Evolutionary conservation across 768 basidiomycete species (phyloP).

Genomic region (Hebeloma cylindrosporum): DNA sequence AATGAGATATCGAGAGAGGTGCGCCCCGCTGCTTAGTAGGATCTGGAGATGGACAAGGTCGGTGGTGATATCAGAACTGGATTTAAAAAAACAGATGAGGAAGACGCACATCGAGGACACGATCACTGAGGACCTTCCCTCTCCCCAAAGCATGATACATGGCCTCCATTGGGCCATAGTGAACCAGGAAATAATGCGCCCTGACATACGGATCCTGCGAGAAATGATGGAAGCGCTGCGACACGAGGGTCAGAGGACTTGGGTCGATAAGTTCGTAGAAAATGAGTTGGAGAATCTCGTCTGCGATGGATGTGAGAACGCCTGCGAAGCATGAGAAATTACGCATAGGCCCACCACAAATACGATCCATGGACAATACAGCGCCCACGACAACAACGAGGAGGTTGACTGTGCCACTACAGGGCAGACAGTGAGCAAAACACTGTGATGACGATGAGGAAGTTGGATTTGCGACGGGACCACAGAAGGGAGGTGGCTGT

Average conservation of each 20-base stretch:
- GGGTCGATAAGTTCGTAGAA: conserved; percentile 74
- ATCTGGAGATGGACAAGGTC: conserved; percentile 47
- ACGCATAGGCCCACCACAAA: conserved; percentile 54
- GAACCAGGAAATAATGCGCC: conserved; percentile 74
- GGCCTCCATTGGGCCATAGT: conserved; percentile 69
- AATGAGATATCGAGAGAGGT: conserved; percentile 75
- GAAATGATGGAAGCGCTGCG: conserved; percentile 59
- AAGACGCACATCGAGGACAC: conserved; percentile 67
- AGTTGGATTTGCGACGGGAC: conserved; percentile 9
- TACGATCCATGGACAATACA: conserved; percentile 51
- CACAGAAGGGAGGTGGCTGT: conserved; percentile 11
- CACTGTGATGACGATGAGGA: conserved; percentile 11
- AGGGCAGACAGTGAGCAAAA: no score
- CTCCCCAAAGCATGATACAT: conserved; percentile 75
- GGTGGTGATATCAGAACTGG: conserved; percentile 23
- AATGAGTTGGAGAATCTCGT: conserved; percentile 71
- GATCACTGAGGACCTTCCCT: conserved; percentile 61
- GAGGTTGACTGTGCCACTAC: no score
- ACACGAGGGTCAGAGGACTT: conserved; percentile 53
- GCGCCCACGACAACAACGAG: conserved; percentile 13
- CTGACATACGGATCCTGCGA: conserved; percentile 74
- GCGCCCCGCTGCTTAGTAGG: conserved; percentile 72
- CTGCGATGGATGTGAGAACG: conserved; percentile 27
- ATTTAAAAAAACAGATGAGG: conserved; percentile 16
- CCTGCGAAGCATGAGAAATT: conserved; percentile 11